phyloP scores from a whole-genome alignment of 768 basidiomycete genomes.

The Tricholoma hemisulphureum region DNA sequence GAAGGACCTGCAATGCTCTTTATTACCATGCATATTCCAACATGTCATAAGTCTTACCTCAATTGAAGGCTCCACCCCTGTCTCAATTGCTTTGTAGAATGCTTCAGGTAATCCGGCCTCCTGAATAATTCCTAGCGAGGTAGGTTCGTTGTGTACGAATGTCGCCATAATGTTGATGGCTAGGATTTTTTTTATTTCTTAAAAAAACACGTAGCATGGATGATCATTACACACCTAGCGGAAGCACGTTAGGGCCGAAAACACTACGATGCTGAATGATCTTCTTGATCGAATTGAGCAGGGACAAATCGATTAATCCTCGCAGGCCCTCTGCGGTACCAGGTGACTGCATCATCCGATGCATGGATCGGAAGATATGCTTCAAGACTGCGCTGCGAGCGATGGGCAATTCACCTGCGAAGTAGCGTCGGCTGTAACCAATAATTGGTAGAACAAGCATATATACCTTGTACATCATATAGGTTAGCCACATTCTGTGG shows the following conservation, averaged over 20 bases:
- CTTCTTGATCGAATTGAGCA: conserved; percentile 82
- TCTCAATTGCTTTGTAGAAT: conserved; percentile 84
- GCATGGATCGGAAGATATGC: conserved; percentile 86
- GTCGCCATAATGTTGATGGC: conserved; percentile 95
- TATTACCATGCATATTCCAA: conserved; percentile 3
- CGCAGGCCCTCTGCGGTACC: conserved; percentile 93
- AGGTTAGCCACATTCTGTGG: conserved; percentile 44
- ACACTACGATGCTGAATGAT: conserved; percentile 79
- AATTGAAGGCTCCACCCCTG: conserved; percentile 80
- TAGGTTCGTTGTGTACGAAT: conserved; percentile 98
- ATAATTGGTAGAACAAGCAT: neutral
- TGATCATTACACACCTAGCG: conserved; percentile 63
- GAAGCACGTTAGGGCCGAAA: conserved; percentile 85
- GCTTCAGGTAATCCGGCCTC: conserved; percentile 86
- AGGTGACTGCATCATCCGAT: conserved; percentile 96
- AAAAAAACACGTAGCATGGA: neutral
- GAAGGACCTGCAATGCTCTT: conserved; percentile 63
- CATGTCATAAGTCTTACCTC: conserved; percentile 55
- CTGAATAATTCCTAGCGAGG: conserved; percentile 88
- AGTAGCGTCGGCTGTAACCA: neutral
- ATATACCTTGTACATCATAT: conserved; percentile 52
- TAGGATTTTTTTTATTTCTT: too few relatives aligned
- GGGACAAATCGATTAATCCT: conserved; percentile 87
- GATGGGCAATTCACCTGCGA: conserved; percentile 68
- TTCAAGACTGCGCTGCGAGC: conserved; percentile 81